Base-by-base conservation (phyloP, 192 early-diverging fungal genomes). In the Umbelopsis sp. region DNA sequence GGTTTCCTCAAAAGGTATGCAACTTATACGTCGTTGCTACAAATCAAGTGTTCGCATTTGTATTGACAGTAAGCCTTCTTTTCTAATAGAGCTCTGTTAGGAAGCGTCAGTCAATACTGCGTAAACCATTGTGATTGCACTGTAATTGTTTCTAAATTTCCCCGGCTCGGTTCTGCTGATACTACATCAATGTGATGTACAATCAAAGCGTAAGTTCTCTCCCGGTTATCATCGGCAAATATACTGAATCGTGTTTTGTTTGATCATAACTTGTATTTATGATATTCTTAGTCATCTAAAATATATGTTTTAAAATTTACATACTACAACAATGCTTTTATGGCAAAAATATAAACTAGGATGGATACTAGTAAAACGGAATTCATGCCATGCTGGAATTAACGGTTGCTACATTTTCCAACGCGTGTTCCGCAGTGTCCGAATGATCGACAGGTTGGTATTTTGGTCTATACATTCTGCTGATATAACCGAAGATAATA, bases 71-170 rank as follows among this genome's bases (percentile, higher is more conserved):
- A 29, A 34, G 17, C 6, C 12, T 0, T 31, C 31, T 6, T n/a
- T n/a, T 14, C 31, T 6, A 11, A 11, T 32, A 80, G 82, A 47
- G 72, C 80, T 3, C 26, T 89, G 14, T 29, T 87, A 17, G 83
- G 84, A 29, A 82, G 80, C n/a, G 83, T 86, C 4, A 85, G 82
- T 41, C 79, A 80, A 50, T 77, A 81, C 53, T 75, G 79, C 65
- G 79, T 66, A 43, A 85, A 84, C 38, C 31, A 79, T 49, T 79
- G 80, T 54, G 69, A 66, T 21, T 79, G 77, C 29, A 68, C 81
- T 43, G 75, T 80, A 2, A 68, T 84, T 51, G 67, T 84, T 29
- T 76, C 75, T 0, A 76, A 62, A 26, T 11, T 22, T 22, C 24
- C 56, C 1, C 56, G 14, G 25, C 9, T 31, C 31, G 29, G 1